Evolutionary conservation across 23 red algal genomes (phyloP), one percentile per base, ranked within the genome.

Genomic region (Chondrus crispus): DNA sequence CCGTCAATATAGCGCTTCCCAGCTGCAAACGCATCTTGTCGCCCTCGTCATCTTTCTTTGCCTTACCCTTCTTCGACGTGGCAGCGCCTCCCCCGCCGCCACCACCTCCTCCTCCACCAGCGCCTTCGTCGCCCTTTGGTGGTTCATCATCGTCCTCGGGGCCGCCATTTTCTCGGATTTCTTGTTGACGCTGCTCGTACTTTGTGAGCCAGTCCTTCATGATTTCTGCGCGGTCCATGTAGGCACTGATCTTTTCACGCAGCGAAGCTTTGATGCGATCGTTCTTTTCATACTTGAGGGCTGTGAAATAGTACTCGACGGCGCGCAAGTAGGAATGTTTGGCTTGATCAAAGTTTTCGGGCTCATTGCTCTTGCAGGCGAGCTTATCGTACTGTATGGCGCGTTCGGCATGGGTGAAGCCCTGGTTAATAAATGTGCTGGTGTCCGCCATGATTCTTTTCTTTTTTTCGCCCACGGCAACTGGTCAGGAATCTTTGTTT

Each of bases 201-300:
- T 92, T 92, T 18, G 30, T 84, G 24, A 99, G 86, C 88, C 83
- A 94, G 4, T 92, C 93, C 53, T 96, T 96, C 80, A 99, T 94
- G 50, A 88, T 70, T 72, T 99, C 94, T 0, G 94, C 93, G 55
- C 97, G 93, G 39, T 36, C 57, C 68, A 96, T 94, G 55, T 95
- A 96, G 46, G 93, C 85, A 20, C 64, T 43, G 38, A 96, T 84
- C 68, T 91, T 95, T 0, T 81, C 49, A 45, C 82, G 74, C 43
- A 96, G 46, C 16, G 91, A 81, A 8, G n/a, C 49, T 91, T 95
- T 90, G 10, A 85, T 95, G 32, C 77, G 91, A 0, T 87, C 80
- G 71, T 94, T 96, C 82, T 99, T 95, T 29, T 93, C 92, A 70
- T 93, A 95, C 81, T 94, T 94, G 3, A 94, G 54, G 5, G 92